Evolutionary conservation across 305 asterid genomes (phyloP).

Genomic region (Fraxinus xanthoxyloides): DNA sequence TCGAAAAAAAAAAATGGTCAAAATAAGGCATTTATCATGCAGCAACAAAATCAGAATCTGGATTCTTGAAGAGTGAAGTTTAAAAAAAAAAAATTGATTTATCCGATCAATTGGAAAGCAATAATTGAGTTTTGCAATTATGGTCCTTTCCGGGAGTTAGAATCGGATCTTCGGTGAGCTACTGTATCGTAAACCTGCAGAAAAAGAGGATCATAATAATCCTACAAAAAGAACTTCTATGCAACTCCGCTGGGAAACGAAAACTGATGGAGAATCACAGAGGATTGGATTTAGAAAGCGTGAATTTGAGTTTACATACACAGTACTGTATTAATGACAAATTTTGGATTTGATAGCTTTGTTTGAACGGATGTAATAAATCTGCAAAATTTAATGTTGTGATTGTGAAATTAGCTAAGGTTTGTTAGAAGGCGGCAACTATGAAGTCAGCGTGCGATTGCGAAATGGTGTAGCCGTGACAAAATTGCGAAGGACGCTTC

Average conservation of each 20-base stretch:
- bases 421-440: neutral
- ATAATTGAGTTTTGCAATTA: slow-evolving; percentile 3
- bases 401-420: neutral
- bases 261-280: neutral
- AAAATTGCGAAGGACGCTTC: neutral
- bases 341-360: too few species aligned
- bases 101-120: neutral
- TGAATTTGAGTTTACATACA: neutral
- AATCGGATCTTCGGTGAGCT: slow-evolving; percentile 19
- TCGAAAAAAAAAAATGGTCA: neutral
- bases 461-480: neutral
- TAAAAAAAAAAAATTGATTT: neutral
- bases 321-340: neutral
- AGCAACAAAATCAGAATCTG: slow-evolving; percentile 10
- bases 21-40: slow-evolving; percentile 14
- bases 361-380: neutral
- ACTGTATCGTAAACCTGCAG: slow-evolving; percentile 11
- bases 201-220: slow-evolving; percentile 23
- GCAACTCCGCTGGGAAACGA: neutral
- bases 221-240: neutral
- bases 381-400: neutral
- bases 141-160: neutral
- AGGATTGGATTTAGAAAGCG: neutral
- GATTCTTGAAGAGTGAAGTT: neutral
- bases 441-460: neutral